Evolutionary conservation across 2,329 filamentous ascomycete genomes (phyloP).

Genomic region (Pseudogymnoascus verrucosus): DNA sequence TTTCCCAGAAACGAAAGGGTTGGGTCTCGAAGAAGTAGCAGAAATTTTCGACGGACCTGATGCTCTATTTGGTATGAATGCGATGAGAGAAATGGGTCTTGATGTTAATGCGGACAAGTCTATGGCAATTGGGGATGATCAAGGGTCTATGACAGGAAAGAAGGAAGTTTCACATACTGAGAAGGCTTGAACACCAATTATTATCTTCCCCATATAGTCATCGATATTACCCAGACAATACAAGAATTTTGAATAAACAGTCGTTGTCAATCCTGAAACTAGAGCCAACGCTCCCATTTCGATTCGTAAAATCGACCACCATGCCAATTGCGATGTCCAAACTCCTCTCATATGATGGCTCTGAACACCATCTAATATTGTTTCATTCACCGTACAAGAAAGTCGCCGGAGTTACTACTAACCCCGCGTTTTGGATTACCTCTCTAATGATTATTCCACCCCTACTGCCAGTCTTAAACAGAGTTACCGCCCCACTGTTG

Average conservation of each 20-base stretch:
- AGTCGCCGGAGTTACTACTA: too few species aligned
- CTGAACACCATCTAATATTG: too few species aligned
- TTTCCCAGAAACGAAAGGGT: conserved; percentile 55
- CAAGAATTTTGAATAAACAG: not conserved
- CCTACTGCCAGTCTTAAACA: too few species aligned
- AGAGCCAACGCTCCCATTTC: too few species aligned
- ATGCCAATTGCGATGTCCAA: too few species aligned
- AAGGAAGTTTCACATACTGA: not conserved
- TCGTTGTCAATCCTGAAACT: too few species aligned
- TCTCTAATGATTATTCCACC: too few species aligned
- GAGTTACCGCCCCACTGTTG: too few species aligned
- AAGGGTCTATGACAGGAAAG: not conserved
- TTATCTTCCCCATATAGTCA: not conserved
- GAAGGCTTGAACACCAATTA: not conserved
- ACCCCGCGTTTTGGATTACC: too few species aligned
- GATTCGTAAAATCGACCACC: too few species aligned
- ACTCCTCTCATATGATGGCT: too few species aligned
- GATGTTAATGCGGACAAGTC: conserved; percentile 5
- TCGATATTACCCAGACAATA: not conserved
- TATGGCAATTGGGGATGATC: not conserved
- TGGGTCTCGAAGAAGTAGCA: conserved; percentile 56
- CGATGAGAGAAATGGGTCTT: conserved; percentile 7
- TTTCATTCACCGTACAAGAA: too few species aligned
- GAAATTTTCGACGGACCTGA: conserved; percentile 12
- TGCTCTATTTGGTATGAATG: conserved; percentile 7